Conservation (phyloP, 1,284 basidiomycete species). For the Sphaerobolus stellatus region DNA sequence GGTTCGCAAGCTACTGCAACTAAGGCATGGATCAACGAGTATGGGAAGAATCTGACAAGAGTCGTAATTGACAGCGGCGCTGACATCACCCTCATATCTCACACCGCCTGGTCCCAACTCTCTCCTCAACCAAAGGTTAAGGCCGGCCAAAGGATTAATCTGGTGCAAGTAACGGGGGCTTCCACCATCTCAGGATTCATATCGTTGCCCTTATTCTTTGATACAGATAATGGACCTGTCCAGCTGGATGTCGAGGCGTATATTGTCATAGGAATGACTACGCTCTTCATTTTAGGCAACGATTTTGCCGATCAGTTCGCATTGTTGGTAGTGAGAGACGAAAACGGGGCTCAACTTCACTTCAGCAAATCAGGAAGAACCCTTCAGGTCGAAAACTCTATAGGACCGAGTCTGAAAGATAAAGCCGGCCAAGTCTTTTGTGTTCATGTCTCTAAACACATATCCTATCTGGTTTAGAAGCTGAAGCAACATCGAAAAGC, state of each 20-base stretch:
- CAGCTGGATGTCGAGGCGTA: slow-evolving; percentile 31
- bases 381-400: slow-evolving; percentile 9
- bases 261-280: slow-evolving; percentile 22
- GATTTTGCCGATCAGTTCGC: slow-evolving; percentile 31
- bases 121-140: slow-evolving; percentile 11
- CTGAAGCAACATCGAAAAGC: too few species aligned
- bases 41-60: not conserved
- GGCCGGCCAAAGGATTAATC: slow-evolving; percentile 14
- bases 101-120: not conserved
- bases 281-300: slow-evolving; percentile 31
- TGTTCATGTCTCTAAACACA: not conserved
- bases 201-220: slow-evolving; percentile 23
- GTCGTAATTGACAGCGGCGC: slow-evolving; percentile 13
- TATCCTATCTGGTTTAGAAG: too few species aligned
- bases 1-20: slow-evolving; percentile 13
- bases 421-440: slow-evolving; percentile 7
- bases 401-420: not conserved
- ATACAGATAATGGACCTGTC: slow-evolving; percentile 25
- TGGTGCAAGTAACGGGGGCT: slow-evolving; percentile 27
- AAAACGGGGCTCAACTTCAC: slow-evolving; percentile 20
- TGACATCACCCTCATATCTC: slow-evolving; percentile 16
- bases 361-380: slow-evolving; percentile 25
- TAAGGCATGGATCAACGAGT: not conserved
- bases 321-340: slow-evolving; percentile 26
- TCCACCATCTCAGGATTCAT: slow-evolving; percentile 28